Evolutionary conservation across 805 yeast species (phyloP).

Genomic region (Yarrowia porcina): DNA sequence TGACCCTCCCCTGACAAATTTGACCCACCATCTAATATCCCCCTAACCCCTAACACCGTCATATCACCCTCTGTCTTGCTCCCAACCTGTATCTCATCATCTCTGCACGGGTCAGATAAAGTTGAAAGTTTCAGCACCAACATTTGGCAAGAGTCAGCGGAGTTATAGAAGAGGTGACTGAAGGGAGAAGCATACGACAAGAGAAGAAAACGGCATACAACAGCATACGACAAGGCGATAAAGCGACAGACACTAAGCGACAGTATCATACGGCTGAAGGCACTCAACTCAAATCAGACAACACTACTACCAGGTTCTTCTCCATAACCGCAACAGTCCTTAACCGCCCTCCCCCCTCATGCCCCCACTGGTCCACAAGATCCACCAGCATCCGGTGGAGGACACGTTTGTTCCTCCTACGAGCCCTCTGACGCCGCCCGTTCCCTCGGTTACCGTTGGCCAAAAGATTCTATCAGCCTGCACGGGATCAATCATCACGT

Average conservation of each 20-base stretch:
- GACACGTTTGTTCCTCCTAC: neutral
- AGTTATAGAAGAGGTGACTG: too few species aligned
- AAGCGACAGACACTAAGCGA: neutral
- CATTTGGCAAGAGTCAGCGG: slow-evolving; percentile 20
- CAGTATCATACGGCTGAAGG: too few species aligned
- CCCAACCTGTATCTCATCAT: neutral
- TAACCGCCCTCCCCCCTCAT: neutral
- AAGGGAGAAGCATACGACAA: too few species aligned
- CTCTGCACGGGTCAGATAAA: slow-evolving; percentile 4
- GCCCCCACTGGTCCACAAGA: slow-evolving; percentile 14
- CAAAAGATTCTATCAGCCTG: slow-evolving; percentile 43
- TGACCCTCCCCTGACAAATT: too few species aligned
- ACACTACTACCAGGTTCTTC: neutral
- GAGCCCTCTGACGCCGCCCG: neutral
- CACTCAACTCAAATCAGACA: too few species aligned
- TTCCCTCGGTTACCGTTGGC: slow-evolving; percentile 29
- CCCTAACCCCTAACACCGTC: too few species aligned
- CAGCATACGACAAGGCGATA: neutral
- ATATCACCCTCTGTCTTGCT: too few species aligned
- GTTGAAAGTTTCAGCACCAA: slow-evolving; percentile 11
- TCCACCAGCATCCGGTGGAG: neutral
- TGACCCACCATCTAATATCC: too few species aligned
- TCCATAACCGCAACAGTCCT: neutral
- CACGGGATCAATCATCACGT: slow-evolving; percentile 43
- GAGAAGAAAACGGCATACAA: too few species aligned